Evolutionary conservation across 805 yeast species (phyloP).

Genomic region (Candida andamanensis): DNA sequence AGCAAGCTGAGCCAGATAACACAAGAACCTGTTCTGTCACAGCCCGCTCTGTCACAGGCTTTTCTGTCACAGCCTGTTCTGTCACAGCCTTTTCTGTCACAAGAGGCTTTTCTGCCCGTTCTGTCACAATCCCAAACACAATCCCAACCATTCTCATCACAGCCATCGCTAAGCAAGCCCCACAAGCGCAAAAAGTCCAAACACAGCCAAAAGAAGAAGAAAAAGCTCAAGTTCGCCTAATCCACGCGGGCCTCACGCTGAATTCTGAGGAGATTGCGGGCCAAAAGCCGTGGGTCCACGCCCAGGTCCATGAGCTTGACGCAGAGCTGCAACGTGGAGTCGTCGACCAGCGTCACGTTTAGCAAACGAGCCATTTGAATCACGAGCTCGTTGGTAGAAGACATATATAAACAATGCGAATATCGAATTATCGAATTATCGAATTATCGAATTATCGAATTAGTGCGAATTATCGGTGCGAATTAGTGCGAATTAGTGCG

Average conservation of each 20-base stretch:
- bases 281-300: constrained; percentile 33
- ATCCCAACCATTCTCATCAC: not conserved
- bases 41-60: too few species aligned
- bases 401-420: too few species aligned
- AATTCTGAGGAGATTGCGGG: constrained; percentile 20
- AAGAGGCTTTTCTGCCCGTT: too few species aligned
- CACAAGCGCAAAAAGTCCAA: not conserved
- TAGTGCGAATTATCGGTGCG: too few species aligned
- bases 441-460: too few species aligned
- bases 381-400: constrained; percentile 12
- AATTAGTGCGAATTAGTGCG: too few species aligned
- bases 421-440: too few species aligned
- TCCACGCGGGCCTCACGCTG: constrained; percentile 21
- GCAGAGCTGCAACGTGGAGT: constrained; percentile 26
- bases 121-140: not conserved
- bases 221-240: constrained; percentile 35
- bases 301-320: constrained; percentile 31
- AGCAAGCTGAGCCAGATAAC: not conserved
- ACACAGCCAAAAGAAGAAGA: constrained; percentile 35
- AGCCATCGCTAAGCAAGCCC: not conserved
- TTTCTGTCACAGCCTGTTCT: too few species aligned
- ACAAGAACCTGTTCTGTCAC: too few species aligned
- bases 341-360: constrained; percentile 21
- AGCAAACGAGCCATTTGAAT: constrained; percentile 22
- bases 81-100: too few species aligned